Evolutionary conservation across 106 monocot species (phyloP), one percentile per base, ranked within the genome.

Genomic region (Acanthochlamys bracteata): DNA sequence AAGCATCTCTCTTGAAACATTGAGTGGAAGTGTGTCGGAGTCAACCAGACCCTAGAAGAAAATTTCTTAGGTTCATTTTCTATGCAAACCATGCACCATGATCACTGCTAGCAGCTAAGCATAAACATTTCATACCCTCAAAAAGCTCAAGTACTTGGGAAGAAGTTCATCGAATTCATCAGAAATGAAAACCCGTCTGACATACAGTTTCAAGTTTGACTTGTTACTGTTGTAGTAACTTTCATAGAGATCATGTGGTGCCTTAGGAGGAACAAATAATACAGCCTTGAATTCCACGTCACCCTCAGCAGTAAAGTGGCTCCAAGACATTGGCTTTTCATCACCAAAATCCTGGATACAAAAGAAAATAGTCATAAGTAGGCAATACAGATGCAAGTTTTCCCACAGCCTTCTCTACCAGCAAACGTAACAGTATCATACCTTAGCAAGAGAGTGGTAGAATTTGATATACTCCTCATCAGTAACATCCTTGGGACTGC

Each of bases 201-300:
- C 96, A 78, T 82, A 98, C 54, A 98, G 66, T 72, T 98, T 98
- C 69, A 98, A 78, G 73, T 86, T 98, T 63, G 96, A 84, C 63
- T 92, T 91, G 41, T 85, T 72, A 24, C 55, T 27, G 61, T 95
- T 95, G 73, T 98, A 98, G 73, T 98, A 98, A 64, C 96, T 98
- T 74, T 98, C 96, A 66, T 98, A 98, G 27, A 98, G 83, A 78
- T 98, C 96, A 63, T 88, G 78, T 17, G 96, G 96, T 70, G 96
- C 96, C 72, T 98, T 98, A 6, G 88, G 96, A 41, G 96, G 96
- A 26, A 98, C 87, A 75, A 92, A 98, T 7, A 98, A 76, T 64
- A 98, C 66, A 4, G 96, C 96, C 66, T 92, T 98, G 73, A 98
- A 98, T 68, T 98, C 96, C 25, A 98, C 96, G 79, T 98, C 96